Evolutionary conservation across 306 rosid genomes (phyloP).

Genomic region (Begonia peltatifolia): DNA sequence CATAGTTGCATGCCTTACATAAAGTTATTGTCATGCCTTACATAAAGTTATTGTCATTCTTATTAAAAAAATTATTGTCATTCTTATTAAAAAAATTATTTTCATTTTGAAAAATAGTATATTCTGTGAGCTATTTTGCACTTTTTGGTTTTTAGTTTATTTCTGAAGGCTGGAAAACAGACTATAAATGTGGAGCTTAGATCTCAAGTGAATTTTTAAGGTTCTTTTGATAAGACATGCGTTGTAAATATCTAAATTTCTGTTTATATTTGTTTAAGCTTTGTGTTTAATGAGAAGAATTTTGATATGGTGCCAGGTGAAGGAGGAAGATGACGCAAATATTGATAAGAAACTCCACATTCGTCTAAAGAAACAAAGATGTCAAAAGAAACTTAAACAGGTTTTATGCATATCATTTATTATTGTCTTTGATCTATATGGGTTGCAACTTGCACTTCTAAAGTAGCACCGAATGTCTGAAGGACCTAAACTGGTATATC

Average conservation of each 20-base stretch:
- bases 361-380: constrained; percentile 61
- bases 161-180: not conserved
- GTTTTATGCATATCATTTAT: constrained; percentile 13
- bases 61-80: too few species aligned
- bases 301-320: constrained; percentile 39
- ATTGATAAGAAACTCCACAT: constrained; percentile 60
- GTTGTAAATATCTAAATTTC: not conserved
- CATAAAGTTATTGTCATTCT: too few species aligned
- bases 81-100: too few species aligned
- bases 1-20: too few species aligned
- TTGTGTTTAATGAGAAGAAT: not conserved
- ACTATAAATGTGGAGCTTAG: too few species aligned
- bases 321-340: constrained; percentile 87
- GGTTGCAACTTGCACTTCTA: too few species aligned
- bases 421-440: too few species aligned
- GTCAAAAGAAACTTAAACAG: constrained; percentile 47
- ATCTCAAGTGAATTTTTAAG: too few species aligned
- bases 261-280: constrained; percentile 4
- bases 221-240: too few species aligned
- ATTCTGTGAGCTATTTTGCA: not conserved
- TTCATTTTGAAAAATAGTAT: too few species aligned
- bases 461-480: too few species aligned
- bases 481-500: not conserved
- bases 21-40: too few species aligned
- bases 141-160: constrained; percentile 1